Percentiles rank a stretch among this genome's conserved stretches.
These are phyloP conservation scores for Cercospora berteroae DNA, from an alignment of 2,329 filamentous ascomycete species.

Conservation along the genomic window DNA sequence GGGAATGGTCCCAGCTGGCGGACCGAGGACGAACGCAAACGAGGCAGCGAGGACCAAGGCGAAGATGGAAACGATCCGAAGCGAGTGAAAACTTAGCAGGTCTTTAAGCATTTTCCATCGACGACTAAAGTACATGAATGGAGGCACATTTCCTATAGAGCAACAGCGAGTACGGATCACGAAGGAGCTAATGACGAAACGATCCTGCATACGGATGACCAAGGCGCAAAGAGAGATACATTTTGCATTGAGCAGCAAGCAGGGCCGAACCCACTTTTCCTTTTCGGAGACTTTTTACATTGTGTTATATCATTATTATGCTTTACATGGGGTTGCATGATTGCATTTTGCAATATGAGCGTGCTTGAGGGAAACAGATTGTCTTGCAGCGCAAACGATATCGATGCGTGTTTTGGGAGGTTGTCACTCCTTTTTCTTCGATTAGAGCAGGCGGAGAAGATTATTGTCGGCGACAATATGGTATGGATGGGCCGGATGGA, in stretches of 20 bases:
- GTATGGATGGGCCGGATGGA: not conserved
- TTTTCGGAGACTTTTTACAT: not conserved
- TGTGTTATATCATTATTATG: not conserved
- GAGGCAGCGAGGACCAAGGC: slow-evolving; percentile 29
- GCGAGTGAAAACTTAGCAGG: slow-evolving; percentile 24
- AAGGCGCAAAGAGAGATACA: not conserved
- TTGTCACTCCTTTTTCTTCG: not conserved
- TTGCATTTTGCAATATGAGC: not conserved
- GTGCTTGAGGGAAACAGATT: not conserved
- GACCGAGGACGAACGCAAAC: slow-evolving; percentile 38
- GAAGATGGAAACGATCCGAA: slow-evolving; percentile 28
- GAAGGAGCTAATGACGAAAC: not conserved
- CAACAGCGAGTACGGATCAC: not conserved
- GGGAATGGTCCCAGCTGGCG: slow-evolving; percentile 45
- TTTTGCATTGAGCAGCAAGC: not conserved
- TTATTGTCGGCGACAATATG: not conserved
- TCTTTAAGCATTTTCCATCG: not conserved
- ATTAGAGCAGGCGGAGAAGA: not conserved
- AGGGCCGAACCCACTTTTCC: not conserved
- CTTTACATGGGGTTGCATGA: not conserved
- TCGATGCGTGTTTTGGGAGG: not conserved
- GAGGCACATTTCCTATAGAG: not conserved
- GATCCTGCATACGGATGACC: not conserved
- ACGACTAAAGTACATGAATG: not conserved
- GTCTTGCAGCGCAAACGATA: not conserved